Evolutionary conservation across 805 yeast genomes (phyloP).

Genomic region (Wickerhamiella nectarea): DNA sequence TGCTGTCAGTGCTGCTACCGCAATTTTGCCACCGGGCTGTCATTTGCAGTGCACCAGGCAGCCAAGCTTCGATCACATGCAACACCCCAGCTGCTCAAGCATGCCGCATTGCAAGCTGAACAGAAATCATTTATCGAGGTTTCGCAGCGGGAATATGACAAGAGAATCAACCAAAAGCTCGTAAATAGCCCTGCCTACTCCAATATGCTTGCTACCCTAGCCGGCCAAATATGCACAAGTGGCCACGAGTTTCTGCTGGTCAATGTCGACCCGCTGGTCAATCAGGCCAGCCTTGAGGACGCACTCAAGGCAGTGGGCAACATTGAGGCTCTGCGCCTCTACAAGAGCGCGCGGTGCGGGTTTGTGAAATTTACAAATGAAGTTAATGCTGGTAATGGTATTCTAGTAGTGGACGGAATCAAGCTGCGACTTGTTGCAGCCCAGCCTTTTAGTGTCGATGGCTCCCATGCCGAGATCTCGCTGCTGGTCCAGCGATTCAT

Average conservation of each 20-base stretch:
- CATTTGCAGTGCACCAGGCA: conserved; percentile 63
- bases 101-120: conserved; percentile 5
- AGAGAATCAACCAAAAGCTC: not conserved
- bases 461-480: conserved; percentile 9
- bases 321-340: conserved; percentile 36
- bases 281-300: conserved; percentile 25
- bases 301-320: conserved; percentile 36
- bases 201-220: not conserved
- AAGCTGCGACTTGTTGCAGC: conserved; percentile 25
- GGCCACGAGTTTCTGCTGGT: not conserved
- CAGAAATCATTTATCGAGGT: no score
- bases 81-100: conserved; percentile 6
- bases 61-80: conserved; percentile 28
- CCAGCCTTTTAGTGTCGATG: conserved; percentile 17
- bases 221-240: not conserved
- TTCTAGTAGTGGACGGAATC: conserved; percentile 21
- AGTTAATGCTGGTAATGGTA: conserved; percentile 36
- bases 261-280: conserved; percentile 45
- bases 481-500: conserved; percentile 11
- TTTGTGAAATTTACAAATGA: conserved; percentile 42
- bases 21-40: conserved; percentile 72
- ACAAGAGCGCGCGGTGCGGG: conserved; percentile 51
- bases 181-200: not conserved
- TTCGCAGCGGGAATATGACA: not conserved
- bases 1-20: conserved; percentile 83